Percentiles rank a stretch among this genome's conserved stretches.
Evolutionary conservation across 495 filamentous ascomycete species (phyloP).

Genomic region (Neurospora terricola): DNA sequence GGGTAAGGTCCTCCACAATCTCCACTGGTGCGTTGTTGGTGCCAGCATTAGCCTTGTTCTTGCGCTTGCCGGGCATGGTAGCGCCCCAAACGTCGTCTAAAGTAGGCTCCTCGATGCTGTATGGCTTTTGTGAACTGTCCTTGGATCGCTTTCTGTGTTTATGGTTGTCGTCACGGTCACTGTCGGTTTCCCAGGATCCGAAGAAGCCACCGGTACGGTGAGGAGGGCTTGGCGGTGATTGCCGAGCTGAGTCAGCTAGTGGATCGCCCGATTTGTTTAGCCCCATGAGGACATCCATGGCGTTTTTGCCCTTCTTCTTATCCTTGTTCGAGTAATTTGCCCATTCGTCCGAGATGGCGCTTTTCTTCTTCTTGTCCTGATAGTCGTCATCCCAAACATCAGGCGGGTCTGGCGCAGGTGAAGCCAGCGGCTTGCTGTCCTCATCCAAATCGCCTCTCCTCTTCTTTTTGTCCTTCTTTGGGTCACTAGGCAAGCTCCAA

Average conservation of each 20-base stretch:
- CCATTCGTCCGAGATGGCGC: constrained; percentile 6
- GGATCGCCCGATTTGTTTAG: constrained; percentile 20
- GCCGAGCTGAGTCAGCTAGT: constrained; percentile 11
- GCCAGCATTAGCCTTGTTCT: constrained; percentile 31
- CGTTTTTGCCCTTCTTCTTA: constrained; percentile 25
- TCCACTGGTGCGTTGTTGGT: constrained; percentile 31
- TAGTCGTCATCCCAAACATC: constrained; percentile 12
- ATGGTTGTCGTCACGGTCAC: constrained; percentile 26
- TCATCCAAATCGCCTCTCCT: constrained; percentile 9
- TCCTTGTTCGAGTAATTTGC: constrained; percentile 11
- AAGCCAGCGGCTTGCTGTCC: constrained; percentile 6
- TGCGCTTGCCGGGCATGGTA: constrained; percentile 26
- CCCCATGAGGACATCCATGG: constrained; percentile 22
- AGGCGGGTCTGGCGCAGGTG: constrained; percentile 19
- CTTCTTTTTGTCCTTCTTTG: constrained; percentile 16
- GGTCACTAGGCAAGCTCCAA: constrained; percentile 4
- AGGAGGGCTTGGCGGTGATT: constrained; percentile 9
- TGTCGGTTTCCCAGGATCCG: constrained; percentile 21
- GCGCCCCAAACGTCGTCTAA: constrained; percentile 31
- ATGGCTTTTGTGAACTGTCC: constrained; percentile 25
- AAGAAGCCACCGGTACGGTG: constrained; percentile 20
- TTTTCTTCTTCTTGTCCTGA: constrained; percentile 26
- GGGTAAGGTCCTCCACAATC: constrained; percentile 23
- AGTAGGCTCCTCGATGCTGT: constrained; percentile 34
- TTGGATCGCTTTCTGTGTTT: constrained; percentile 10